phyloP scores from a whole-genome alignment of 129 eudicot genomes.

The Rutidosis leptorrhynchoides region DNA sequence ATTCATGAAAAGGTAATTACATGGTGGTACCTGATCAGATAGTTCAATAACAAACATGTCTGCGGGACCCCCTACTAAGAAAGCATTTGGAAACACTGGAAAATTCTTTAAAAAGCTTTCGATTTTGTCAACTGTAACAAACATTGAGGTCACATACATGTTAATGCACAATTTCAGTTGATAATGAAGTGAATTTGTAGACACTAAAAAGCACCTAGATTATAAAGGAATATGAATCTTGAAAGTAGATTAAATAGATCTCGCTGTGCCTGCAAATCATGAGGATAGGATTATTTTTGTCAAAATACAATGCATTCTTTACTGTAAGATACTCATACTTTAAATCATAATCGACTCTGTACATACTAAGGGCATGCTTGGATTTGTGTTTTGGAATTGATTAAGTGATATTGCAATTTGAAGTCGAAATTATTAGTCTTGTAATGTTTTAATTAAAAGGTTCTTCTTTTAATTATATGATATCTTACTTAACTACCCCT shows the following conservation, averaged over 20 bases:
- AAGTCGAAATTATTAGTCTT: neutral
- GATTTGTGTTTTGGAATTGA: neutral
- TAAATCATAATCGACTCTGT: neutral
- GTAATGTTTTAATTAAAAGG: neutral
- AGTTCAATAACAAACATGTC: slow-evolving; percentile 82
- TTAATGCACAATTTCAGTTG: neutral
- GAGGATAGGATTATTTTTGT: neutral
- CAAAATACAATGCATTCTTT: neutral
- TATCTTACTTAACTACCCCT: neutral
- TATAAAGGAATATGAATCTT: slow-evolving; percentile 70
- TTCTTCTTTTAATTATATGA: neutral
- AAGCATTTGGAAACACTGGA: slow-evolving; percentile 81
- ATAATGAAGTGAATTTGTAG: neutral
- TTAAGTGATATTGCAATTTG: neutral
- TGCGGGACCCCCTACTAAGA: slow-evolving; percentile 78
- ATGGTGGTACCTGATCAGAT: slow-evolving; percentile 69
- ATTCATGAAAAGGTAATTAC: neutral
- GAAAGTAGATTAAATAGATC: slow-evolving; percentile 92
- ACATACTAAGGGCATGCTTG: neutral
- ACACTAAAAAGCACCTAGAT: slow-evolving; percentile 46
- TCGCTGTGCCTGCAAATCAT: slow-evolving; percentile 62
- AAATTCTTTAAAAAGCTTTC: slow-evolving; percentile 65
- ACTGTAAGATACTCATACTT: neutral
- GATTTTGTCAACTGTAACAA: slow-evolving; percentile 58
- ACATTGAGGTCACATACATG: slow-evolving; percentile 11